A percentile compares a stretch with the other conserved stretches of the same genome.
Conservation (phyloP, 257 asterid species). For the Capsicum pubescens region DNA sequence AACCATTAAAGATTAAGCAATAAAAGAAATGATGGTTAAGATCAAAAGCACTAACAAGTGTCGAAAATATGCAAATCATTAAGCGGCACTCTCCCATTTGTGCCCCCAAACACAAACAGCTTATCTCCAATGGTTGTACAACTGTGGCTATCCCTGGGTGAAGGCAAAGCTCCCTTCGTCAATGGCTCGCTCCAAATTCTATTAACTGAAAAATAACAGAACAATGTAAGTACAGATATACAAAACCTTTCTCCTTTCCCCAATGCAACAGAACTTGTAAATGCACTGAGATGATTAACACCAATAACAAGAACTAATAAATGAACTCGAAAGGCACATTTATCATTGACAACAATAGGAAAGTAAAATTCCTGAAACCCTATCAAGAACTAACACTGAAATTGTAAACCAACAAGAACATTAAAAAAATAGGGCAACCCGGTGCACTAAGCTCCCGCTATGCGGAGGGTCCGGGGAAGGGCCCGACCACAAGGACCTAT, state of each 20-base stretch:
- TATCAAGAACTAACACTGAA: slow-evolving; percentile 4
- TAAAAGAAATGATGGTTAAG: background rate
- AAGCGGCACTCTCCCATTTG: slow-evolving; percentile 86
- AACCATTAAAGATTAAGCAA: slow-evolving; percentile 27
- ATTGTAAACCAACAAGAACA: background rate
- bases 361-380: background rate
- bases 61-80: slow-evolving; percentile 81
- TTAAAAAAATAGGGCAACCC: no score
- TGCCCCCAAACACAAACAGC: slow-evolving; percentile 91
- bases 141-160: slow-evolving; percentile 97
- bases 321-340: background rate
- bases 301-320: background rate
- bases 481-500: no score
- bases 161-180: slow-evolving; percentile 70
- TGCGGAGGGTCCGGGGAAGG: no score
- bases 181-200: slow-evolving; percentile 77
- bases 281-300: background rate
- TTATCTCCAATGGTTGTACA: slow-evolving; percentile 89
- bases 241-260: background rate
- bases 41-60: slow-evolving; percentile 62
- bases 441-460: no score
- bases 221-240: background rate
- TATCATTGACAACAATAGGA: background rate
- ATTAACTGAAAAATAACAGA: slow-evolving; percentile 51
- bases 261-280: background rate